Base-by-base conservation (phyloP, 352 stramenopile genomes). In the Globisporangium emineosum region DNA sequence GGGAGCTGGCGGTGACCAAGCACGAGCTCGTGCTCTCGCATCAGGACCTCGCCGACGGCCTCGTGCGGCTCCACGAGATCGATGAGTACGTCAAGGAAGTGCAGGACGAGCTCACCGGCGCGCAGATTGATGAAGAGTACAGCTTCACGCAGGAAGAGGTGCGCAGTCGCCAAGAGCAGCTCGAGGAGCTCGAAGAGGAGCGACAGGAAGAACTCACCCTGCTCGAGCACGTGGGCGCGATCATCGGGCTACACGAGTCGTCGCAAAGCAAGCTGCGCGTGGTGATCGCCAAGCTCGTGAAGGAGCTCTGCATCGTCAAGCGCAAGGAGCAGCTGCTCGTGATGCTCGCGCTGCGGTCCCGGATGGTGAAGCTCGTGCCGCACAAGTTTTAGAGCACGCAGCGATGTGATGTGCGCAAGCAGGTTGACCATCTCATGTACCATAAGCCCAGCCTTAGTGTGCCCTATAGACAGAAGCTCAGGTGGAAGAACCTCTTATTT, bases 31-130 rank as follows among this genome's bases (percentile, higher is more conserved):
- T 60, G 45, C 74, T 68, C 57, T 83, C 81, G 57, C 72, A 78
- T 49, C 72, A 75, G 42, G 81, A 90, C 64, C 71, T 88, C 57
- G 69, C 71, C 30, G 81, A 90, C 47, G 80, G 77, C 21, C 68
- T 76, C 15, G 54, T 69, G 15, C 79, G 82, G 0, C 72, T 91
- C 25, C 57, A 80, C 42, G 82, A 91, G 75, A 91, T 91, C 57
- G 80, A 89, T 30, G 71, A 71, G 57, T 81, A 81, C 63, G 72
- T 88, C 57, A 62, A 71, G 49, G 78, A 88, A 55, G 49, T 88
- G 54, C 64, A 78, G 55, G 64, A 76, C 27, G 79, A 87, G 51
- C 70, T 89, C 37, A 2, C 60, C 27, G 3, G 40, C 40, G 17
- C 52, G 8, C 27, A 43, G 52, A 60, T 23, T 37, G 43, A 61